Percentiles rank a stretch among this genome's conserved stretches.
Evolutionary conservation across 768 basidiomycete genomes (phyloP).

Genomic region (Holtermannia corniformis): DNA sequence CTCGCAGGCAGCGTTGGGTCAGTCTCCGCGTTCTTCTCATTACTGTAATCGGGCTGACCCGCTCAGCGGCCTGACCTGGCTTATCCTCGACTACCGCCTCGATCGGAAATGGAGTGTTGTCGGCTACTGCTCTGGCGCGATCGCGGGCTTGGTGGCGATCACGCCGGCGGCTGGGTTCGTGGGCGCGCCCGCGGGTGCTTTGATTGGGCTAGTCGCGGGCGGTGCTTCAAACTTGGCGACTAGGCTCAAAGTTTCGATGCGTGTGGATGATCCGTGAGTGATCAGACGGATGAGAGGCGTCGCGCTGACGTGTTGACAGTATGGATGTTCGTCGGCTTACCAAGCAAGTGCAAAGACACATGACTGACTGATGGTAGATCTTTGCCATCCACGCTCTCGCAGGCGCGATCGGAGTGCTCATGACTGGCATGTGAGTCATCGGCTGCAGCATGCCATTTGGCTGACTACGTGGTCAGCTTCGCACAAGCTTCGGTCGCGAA

Average conservation of each 20-base stretch:
- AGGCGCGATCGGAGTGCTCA: conserved; percentile 46
- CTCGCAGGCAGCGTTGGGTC: conserved; percentile 72
- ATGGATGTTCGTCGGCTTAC: conserved; percentile 14
- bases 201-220: conserved; percentile 75
- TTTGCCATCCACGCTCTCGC: conserved; percentile 54
- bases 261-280: conserved; percentile 37
- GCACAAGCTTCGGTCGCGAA: conserved; percentile 64
- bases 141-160: conserved; percentile 49
- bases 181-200: conserved; percentile 49
- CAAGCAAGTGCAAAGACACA: conserved; percentile 1
- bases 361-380: conserved; percentile 51
- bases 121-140: conserved; percentile 91
- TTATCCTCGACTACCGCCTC: conserved; percentile 66
- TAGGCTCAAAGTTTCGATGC: conserved; percentile 69
- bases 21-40: conserved; percentile 3
- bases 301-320: too few relatives aligned
- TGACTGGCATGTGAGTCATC: conserved; percentile 55
- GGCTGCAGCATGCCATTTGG: background rate
- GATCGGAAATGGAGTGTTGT: conserved; percentile 89
- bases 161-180: conserved; percentile 46
- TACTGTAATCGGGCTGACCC: background rate
- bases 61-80: conserved; percentile 26
- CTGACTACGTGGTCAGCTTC: conserved; percentile 44
- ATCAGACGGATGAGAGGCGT: background rate
- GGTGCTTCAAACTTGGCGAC: conserved; percentile 91